Percentiles rank a stretch among this genome's conserved stretches.
Conservation (phyloP, 1,284 basidiomycete species). For the Ceratobasidium sp. region DNA sequence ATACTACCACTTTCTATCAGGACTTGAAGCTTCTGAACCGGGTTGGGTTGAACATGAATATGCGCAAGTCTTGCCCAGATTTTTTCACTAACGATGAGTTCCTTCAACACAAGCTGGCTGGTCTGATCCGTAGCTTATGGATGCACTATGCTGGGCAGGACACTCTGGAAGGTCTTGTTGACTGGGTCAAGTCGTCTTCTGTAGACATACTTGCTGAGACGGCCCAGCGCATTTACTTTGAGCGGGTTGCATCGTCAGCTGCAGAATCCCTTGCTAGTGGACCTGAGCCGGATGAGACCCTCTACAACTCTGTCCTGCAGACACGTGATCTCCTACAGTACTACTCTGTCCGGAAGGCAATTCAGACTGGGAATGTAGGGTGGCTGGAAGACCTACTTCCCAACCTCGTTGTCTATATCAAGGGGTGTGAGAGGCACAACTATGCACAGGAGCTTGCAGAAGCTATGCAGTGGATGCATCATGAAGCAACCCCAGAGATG, state of each 20-base stretch:
- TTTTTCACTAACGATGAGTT: neutral
- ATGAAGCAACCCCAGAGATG: neutral
- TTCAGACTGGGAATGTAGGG: neutral
- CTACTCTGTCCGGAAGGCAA: neutral
- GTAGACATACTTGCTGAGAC: neutral
- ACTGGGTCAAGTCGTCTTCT: neutral
- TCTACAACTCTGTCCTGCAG: neutral
- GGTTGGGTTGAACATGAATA: neutral
- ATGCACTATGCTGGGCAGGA: neutral
- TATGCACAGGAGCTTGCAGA: neutral
- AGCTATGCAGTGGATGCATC: neutral
- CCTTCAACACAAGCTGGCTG: neutral
- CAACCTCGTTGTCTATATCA: neutral
- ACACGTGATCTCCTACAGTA: neutral
- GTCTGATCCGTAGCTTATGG: neutral
- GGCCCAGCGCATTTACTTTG: neutral
- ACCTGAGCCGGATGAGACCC: too few species aligned
- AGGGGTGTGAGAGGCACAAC: neutral
- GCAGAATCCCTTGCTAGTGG: neutral
- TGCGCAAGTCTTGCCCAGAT: neutral
- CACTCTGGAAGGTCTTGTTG: neutral
- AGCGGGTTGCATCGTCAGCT: neutral
- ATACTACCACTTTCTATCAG: neutral
- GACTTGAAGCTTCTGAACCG: neutral
- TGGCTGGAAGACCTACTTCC: neutral